Evolutionary conservation across 805 yeast species (phyloP).

Genomic region (Starmerella potacharoeniae): DNA sequence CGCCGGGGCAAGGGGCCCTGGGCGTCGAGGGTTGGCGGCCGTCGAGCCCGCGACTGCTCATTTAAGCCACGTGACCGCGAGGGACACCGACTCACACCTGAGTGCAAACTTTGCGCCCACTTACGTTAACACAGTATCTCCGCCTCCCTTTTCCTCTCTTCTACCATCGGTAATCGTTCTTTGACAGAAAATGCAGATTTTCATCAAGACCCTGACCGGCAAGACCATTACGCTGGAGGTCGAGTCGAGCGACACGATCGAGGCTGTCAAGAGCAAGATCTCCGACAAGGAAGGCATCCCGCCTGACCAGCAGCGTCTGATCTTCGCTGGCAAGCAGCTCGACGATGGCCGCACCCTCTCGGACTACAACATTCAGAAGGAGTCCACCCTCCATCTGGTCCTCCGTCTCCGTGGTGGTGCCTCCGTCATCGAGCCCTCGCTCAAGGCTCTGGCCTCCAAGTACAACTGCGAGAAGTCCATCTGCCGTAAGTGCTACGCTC

Average conservation of each 20-base stretch:
- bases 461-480: constrained; percentile 99
- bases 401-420: constrained; percentile 93
- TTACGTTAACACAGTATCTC: constrained; percentile 3
- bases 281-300: constrained; percentile 99
- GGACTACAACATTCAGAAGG: constrained; percentile 99
- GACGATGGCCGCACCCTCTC: constrained; percentile 98
- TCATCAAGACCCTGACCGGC: constrained; percentile 99
- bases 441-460: constrained; percentile 97
- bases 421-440: constrained; percentile 92
- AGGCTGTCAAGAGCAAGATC: constrained; percentile 96
- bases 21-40: not conserved
- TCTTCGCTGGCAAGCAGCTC: constrained; percentile 99
- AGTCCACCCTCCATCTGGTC: constrained; percentile 93
- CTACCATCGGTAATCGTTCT: constrained; percentile 6
- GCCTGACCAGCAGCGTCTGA: constrained; percentile 98
- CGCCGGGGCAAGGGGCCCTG: no score
- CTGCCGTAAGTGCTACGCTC: constrained; percentile 99
- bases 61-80: not conserved
- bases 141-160: constrained; percentile 1
- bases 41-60: not conserved
- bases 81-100: not conserved
- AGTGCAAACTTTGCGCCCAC: constrained; percentile 2
- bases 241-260: constrained; percentile 97
- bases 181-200: constrained; percentile 44
- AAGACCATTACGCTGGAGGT: constrained; percentile 97